Evolutionary conservation across 176 grass and related monocot species (phyloP).

Genomic region (Ananas comosus): DNA sequence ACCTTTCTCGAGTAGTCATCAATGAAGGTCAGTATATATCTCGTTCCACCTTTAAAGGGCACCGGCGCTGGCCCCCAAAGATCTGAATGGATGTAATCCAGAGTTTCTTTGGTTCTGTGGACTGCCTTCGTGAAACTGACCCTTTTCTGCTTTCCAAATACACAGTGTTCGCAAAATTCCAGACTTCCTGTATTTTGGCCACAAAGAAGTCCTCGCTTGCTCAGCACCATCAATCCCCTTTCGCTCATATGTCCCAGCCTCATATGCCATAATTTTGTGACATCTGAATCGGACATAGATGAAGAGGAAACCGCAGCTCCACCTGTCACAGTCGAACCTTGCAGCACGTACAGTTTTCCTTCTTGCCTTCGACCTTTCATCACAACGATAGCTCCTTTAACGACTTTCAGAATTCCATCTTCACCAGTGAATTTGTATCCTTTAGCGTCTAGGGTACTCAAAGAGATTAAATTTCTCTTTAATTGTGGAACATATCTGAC

Average conservation of each 20-base stretch:
- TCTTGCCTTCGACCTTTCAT: conserved; percentile 7
- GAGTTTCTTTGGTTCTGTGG: neutral
- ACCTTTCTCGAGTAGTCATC: too few relatives aligned
- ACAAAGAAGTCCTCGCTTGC: neutral
- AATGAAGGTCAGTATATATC: too few relatives aligned
- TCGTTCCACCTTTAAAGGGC: too few relatives aligned
- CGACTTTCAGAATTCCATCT: neutral
- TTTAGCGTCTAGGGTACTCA: conserved; percentile 9
- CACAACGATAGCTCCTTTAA: neutral
- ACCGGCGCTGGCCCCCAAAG: neutral
- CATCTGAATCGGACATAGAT: neutral
- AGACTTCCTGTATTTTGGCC: neutral
- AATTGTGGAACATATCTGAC: neutral
- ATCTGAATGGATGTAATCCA: neutral
- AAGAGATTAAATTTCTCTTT: conserved; percentile 10
- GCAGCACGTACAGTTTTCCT: neutral
- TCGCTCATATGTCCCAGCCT: conserved; percentile 3
- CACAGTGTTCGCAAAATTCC: conserved; percentile 8
- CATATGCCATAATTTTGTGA: conserved; percentile 1
- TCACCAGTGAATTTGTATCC: conserved; percentile 1
- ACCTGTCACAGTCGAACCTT: neutral
- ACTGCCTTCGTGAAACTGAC: neutral
- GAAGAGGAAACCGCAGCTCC: neutral
- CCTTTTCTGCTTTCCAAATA: conserved; percentile 12
- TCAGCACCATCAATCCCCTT: neutral